These are phyloP conservation scores for Komagataella kurtzmanii DNA, from an alignment of 805 yeast species.

Conservation along the genomic window DNA sequence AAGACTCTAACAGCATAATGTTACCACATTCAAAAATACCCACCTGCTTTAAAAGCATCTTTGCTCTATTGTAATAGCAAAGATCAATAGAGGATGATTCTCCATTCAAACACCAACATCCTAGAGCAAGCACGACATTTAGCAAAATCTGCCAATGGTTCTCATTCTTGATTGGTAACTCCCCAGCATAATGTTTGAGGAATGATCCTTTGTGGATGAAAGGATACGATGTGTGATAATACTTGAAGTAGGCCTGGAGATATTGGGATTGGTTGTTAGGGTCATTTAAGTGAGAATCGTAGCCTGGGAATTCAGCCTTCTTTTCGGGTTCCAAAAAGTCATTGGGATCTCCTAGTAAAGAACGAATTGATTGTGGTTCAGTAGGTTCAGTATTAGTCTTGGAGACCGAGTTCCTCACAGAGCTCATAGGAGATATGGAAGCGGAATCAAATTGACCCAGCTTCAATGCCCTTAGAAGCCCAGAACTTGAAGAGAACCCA, in stretches of 20 bases:
- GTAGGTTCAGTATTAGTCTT: neutral
- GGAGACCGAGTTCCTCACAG: neutral
- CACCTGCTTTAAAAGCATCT: slow-evolving; percentile 23
- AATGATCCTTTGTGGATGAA: slow-evolving; percentile 43
- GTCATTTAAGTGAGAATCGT: neutral
- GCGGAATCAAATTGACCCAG: neutral
- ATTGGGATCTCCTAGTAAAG: neutral
- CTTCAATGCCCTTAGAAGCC: slow-evolving; percentile 31
- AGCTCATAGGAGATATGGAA: neutral
- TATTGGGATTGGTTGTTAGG: slow-evolving; percentile 5
- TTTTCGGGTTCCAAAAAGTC: neutral
- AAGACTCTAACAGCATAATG: slow-evolving; percentile 35
- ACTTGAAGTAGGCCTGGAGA: slow-evolving; percentile 35
- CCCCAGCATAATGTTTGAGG: slow-evolving; percentile 29
- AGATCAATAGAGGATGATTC: slow-evolving; percentile 38
- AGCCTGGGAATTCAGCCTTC: neutral
- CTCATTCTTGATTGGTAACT: slow-evolving; percentile 25
- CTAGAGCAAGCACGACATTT: slow-evolving; percentile 50
- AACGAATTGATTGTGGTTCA: neutral
- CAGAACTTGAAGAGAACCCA: slow-evolving; percentile 52
- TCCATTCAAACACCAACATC: slow-evolving; percentile 53
- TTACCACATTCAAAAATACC: slow-evolving; percentile 49
- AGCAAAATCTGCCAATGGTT: slow-evolving; percentile 39
- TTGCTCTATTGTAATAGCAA: slow-evolving; percentile 38
- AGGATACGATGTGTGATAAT: slow-evolving; percentile 52